Evolutionary conservation across 2,329 filamentous ascomycete genomes (phyloP).

Genomic region (Tolypocladium tropicale): DNA sequence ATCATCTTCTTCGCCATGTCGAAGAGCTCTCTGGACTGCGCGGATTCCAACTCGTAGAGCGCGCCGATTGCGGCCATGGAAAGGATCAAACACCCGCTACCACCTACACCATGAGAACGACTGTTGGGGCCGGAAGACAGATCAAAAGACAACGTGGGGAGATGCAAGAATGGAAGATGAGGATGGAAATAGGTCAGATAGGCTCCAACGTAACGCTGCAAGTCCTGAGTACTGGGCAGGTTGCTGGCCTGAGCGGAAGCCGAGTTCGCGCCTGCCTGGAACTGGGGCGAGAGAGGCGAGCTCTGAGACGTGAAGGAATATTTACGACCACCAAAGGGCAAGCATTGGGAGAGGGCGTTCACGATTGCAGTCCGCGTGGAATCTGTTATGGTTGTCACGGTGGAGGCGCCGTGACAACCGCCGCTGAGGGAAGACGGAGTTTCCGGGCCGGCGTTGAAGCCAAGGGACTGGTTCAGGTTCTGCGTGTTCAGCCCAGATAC

Average conservation of each 20-base stretch:
- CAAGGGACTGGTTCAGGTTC: slow-evolving; percentile 55
- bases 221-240: slow-evolving; percentile 72
- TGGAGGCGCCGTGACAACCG: slow-evolving; percentile 47
- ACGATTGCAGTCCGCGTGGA: slow-evolving; percentile 52
- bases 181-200: slow-evolving; percentile 92
- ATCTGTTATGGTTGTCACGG: slow-evolving; percentile 55
- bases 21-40: slow-evolving; percentile 74
- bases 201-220: slow-evolving; percentile 81
- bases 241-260: slow-evolving; percentile 40
- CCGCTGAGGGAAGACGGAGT: slow-evolving; percentile 63
- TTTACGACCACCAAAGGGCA: slow-evolving; percentile 49
- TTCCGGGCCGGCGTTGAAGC: slow-evolving; percentile 56
- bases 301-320: slow-evolving; percentile 50
- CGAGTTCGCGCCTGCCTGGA: slow-evolving; percentile 37
- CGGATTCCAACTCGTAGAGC: slow-evolving; percentile 77
- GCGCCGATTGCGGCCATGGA: slow-evolving; percentile 74
- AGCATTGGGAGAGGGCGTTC: slow-evolving; percentile 47
- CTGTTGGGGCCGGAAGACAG: slow-evolving; percentile 57
- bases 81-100: slow-evolving; percentile 74
- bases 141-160: slow-evolving; percentile 86
- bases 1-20: slow-evolving; percentile 95
- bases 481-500: slow-evolving; percentile 54
- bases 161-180: slow-evolving; percentile 87
- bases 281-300: slow-evolving; percentile 44
- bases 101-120: slow-evolving; percentile 53